Evolutionary conservation across 2,329 filamentous ascomycete species (phyloP), one percentile per base, ranked within the genome.

Genomic region (Colletotrichum ledebouriae): DNA sequence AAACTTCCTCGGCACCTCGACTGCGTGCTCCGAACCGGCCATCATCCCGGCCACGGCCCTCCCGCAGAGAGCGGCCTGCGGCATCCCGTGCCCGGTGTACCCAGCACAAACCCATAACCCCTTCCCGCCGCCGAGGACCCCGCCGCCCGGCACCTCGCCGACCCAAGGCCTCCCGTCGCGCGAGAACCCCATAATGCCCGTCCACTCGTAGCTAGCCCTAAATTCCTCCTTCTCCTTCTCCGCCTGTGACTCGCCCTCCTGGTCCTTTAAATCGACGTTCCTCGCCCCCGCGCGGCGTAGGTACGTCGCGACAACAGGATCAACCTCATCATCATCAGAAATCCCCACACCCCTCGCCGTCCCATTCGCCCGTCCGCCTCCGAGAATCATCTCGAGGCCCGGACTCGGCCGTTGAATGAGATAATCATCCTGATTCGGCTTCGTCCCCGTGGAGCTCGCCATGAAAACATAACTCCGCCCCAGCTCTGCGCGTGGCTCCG

Each of bases 41-140:
- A 92, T 86, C 82, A 91, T 85, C 53, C 86, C 79, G 10, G 87
- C 90, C 12, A 88, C 86, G 1, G 88, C 88, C 67, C 89, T 86
- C 2, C 86, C 92, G 72, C 87, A 89, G 46, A 93, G 79, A 70
- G 89, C 89, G 15, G 90, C 88, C 72, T 90, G 89, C 20, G 92
- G 91, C 91, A 94, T 94, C 0, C 92, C 92, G 76, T 94, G 92
- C 0, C 89, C 90, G 5, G 90, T 91, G 73, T 91, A 93, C 3
- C 89, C 91, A 3, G 85, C 90, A 69, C 85, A 86, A 12, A 93
- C 71, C 81, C 84, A 93, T 61, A 93, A 71, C 0, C 89, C 89
- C 3, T 83, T 76, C 17, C 78, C 81, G n/a, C 84, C 87, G 5
- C 85, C 79, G 25, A 85, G 71, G 33, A 29, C 61, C 25, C 13